These are phyloP conservation scores for Aureobasidium leucospermi DNA, from an alignment of 2,329 filamentous ascomycete species.

Conservation along the genomic window DNA sequence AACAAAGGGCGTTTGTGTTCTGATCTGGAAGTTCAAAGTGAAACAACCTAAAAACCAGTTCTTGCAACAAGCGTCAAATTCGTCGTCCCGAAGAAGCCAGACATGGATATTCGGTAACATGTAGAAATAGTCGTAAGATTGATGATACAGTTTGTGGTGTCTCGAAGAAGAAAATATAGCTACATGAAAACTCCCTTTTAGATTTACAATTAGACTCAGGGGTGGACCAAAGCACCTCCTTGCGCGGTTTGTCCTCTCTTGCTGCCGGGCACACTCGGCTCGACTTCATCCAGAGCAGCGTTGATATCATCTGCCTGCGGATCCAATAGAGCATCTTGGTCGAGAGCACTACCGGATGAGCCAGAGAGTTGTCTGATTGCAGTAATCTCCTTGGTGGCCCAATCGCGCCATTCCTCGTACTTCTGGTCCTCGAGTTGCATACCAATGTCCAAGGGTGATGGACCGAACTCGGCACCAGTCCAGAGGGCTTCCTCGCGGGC, in stretches of 20 bases:
- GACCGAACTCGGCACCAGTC: constrained; percentile 84
- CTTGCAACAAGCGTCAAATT: neutral
- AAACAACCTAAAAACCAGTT: neutral
- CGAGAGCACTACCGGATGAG: constrained; percentile 28
- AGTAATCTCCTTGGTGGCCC: constrained; percentile 55
- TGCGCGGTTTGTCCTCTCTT: constrained; percentile 29
- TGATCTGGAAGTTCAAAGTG: too few species aligned
- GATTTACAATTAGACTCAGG: constrained; percentile 18
- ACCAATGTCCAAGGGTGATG: constrained; percentile 63
- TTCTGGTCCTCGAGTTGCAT: constrained; percentile 73
- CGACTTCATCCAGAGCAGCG: constrained; percentile 32
- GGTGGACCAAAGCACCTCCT: constrained; percentile 32
- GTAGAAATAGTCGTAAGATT: neutral
- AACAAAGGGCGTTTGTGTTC: too few species aligned
- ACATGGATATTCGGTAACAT: too few species aligned
- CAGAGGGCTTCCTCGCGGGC: constrained; percentile 80
- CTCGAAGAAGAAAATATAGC: neutral
- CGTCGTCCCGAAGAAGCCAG: too few species aligned
- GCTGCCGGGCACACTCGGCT: constrained; percentile 25
- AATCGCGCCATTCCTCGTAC: constrained; percentile 79
- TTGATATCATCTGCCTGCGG: constrained; percentile 24
- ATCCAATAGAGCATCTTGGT: constrained; percentile 31
- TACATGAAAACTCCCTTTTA: constrained; percentile 1
- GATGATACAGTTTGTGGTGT: neutral
- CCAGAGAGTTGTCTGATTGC: constrained; percentile 37